Percentiles rank a stretch among this genome's conserved stretches.
These are phyloP conservation scores for Stephania yunnanensis DNA, from an alignment of 164 flowering plant genomes.

Conservation along the genomic window DNA sequence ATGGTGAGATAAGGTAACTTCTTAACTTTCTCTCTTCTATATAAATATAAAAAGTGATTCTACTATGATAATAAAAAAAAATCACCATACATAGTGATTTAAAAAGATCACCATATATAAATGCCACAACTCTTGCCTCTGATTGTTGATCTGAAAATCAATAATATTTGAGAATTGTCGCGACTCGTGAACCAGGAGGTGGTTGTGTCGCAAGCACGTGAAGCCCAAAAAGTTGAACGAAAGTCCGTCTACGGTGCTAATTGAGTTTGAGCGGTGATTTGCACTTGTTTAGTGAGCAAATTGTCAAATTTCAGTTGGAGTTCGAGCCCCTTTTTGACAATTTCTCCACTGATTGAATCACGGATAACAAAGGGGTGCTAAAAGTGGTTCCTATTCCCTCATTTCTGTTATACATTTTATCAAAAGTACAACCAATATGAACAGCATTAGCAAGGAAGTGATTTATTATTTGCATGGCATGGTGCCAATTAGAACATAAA, in stretches of 20 bases:
- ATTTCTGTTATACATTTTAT: too few species aligned
- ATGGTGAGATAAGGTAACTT: too few species aligned
- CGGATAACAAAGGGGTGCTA: background rate
- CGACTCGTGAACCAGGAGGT: background rate
- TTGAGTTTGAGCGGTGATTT: too few species aligned
- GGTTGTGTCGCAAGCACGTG: background rate
- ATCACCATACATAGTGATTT: background rate
- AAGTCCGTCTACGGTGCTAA: background rate
- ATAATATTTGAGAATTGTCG: background rate
- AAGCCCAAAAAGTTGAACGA: background rate
- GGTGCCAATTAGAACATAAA: too few species aligned
- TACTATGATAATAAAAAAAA: too few species aligned
- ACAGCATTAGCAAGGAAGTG: too few species aligned
- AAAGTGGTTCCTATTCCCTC: too few species aligned
- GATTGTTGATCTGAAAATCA: background rate
- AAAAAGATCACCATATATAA: background rate
- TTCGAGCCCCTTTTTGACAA: background rate
- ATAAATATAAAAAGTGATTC: too few species aligned
- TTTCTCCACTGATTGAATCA: background rate
- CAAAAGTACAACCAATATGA: too few species aligned
- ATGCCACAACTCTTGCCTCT: background rate
- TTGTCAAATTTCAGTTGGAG: background rate
- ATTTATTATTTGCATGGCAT: too few species aligned
- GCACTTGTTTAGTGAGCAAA: background rate
- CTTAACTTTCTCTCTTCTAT: too few species aligned